phyloP scores from a whole-genome alignment of 106 monocot genomes.

The Dactylorhiza incarnata region DNA sequence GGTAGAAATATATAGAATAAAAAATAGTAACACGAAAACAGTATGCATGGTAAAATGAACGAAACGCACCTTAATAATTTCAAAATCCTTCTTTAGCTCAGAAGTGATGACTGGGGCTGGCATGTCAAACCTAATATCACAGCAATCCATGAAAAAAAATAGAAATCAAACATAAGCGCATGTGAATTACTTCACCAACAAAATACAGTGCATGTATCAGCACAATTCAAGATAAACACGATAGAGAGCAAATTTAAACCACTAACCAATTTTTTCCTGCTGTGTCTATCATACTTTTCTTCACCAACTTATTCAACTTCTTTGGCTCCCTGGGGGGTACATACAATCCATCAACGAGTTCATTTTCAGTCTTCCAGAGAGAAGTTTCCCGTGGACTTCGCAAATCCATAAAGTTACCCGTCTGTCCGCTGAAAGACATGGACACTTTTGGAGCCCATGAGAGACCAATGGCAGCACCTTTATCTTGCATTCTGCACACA shows the following conservation, averaged over 20 bases:
- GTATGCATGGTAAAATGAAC: not conserved
- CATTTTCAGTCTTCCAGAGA: slow-evolving; percentile 25
- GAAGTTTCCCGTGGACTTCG: slow-evolving; percentile 4
- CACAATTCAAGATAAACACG: not conserved
- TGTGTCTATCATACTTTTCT: slow-evolving; percentile 67
- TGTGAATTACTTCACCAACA: not conserved
- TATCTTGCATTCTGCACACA: slow-evolving; percentile 22
- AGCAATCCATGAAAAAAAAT: slow-evolving; percentile 4
- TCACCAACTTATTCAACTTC: slow-evolving; percentile 62
- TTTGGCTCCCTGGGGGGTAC: slow-evolving; percentile 75
- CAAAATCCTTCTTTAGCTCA: slow-evolving; percentile 83
- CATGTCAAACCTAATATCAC: slow-evolving; percentile 81
- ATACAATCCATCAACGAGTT: slow-evolving; percentile 82
- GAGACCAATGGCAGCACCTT: slow-evolving; percentile 35
- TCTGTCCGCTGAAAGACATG: slow-evolving; percentile 5
- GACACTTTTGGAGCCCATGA: slow-evolving; percentile 74
- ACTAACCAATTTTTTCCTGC: slow-evolving; percentile 52
- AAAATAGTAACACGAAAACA: not conserved
- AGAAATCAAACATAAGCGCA: not conserved
- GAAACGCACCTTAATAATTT: slow-evolving; percentile 64
- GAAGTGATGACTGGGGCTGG: slow-evolving; percentile 81
- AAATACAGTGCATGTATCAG: not conserved
- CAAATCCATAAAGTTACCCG: slow-evolving; percentile 4
- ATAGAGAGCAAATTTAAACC: not conserved
- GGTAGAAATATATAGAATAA: not conserved